A percentile compares a stretch with the other conserved stretches of the same genome.
Evolutionary conservation across 2,329 filamentous ascomycete genomes (phyloP).

Genomic region (Pestalotiopsis fici): DNA sequence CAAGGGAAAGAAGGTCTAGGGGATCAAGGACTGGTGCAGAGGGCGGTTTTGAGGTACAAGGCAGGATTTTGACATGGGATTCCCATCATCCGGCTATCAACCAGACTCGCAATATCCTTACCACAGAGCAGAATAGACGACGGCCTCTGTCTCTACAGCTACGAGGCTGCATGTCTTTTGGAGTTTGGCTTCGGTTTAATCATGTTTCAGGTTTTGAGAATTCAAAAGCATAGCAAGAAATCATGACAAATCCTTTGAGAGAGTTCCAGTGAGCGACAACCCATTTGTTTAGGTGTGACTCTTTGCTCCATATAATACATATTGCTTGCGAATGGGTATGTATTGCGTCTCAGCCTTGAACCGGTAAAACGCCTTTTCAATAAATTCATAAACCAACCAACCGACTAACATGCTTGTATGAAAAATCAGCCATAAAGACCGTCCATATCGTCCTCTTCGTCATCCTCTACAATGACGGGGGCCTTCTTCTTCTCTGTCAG

Average conservation of each 20-base stretch:
- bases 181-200: conserved; percentile 9
- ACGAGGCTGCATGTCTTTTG: not conserved
- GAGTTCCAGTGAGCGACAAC: not conserved
- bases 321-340: conserved; percentile 15
- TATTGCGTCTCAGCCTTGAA: conserved; percentile 13
- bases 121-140: too few species aligned
- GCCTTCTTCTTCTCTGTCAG: conserved; percentile 55
- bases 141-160: too few species aligned
- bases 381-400: not conserved
- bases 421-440: conserved; percentile 43
- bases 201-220: not conserved
- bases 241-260: not conserved
- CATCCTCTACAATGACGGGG: conserved; percentile 44
- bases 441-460: conserved; percentile 55
- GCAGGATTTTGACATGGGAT: too few species aligned
- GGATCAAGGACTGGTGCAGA: conserved; percentile 23
- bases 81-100: not conserved
- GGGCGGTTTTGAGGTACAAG: not conserved
- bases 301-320: not conserved
- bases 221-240: not conserved
- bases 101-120: not conserved
- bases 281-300: not conserved
- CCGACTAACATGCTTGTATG: not conserved
- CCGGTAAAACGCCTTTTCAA: not conserved
- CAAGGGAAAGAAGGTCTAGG: conserved; percentile 30